A percentile compares a stretch with the other conserved stretches of the same genome.
These are phyloP conservation scores for Noccaea caerulescens DNA, from an alignment of 345 rosid species.

Conservation along the genomic window DNA sequence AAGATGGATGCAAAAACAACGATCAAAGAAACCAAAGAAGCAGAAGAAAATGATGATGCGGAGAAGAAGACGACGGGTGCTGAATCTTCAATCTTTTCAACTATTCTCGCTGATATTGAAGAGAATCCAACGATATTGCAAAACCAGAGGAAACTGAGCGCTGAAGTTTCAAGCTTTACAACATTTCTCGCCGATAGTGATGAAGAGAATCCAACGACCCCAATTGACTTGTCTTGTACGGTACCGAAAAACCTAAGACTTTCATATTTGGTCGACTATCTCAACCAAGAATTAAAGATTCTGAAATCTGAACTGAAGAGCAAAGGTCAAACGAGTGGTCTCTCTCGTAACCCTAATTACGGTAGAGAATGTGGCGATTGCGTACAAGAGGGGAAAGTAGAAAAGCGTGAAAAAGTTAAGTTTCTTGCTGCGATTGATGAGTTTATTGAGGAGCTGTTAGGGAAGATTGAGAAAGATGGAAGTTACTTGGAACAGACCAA, in stretches of 20 bases:
- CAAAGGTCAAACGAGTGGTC: slow-evolving; percentile 3
- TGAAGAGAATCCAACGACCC: slow-evolving; percentile 3
- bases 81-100: slow-evolving; percentile 29
- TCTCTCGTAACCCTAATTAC: slow-evolving; percentile 1
- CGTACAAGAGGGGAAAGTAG: slow-evolving; percentile 1
- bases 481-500: slow-evolving; percentile 6
- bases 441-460: slow-evolving; percentile 16
- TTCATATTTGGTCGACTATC: not conserved
- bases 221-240: slow-evolving; percentile 25
- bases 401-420: not conserved
- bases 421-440: slow-evolving; percentile 17
- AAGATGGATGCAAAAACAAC: slow-evolving; percentile 20
- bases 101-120: not conserved
- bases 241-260: slow-evolving; percentile 30
- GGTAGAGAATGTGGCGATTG: not conserved
- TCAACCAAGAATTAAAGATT: slow-evolving; percentile 20
- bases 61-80: not conserved
- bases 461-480: slow-evolving; percentile 13
- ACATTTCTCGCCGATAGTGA: not conserved
- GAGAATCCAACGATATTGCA: slow-evolving; percentile 14
- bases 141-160: not conserved
- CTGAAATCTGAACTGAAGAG: slow-evolving; percentile 10
- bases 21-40: slow-evolving; percentile 8
- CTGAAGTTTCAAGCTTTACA: slow-evolving; percentile 4
- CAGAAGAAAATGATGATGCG: slow-evolving; percentile 1